Base-by-base conservation (phyloP, 2,329 filamentous ascomycete species). In the Penicillium polonicum region DNA sequence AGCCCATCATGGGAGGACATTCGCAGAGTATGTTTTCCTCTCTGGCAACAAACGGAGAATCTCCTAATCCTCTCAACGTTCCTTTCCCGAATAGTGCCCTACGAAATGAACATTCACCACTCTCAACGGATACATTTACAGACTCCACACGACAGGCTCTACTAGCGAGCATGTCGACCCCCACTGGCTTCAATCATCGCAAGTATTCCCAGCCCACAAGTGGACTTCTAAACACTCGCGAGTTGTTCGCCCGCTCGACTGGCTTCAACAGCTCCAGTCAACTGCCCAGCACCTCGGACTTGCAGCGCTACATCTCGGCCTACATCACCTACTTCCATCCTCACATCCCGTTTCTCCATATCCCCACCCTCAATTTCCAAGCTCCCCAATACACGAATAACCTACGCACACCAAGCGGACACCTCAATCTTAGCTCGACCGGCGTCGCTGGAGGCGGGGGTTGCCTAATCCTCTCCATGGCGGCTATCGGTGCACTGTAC, bases 291-390 rank as follows among this genome's bases (percentile, higher is more conserved):
- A 93, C 91, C 35, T 82, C 85, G 70, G 91, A 97, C 72, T 85
- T 97, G 61, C 92, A 95, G 74, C 89, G 91, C 72, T 97, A 92
- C 74, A 90, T 97, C 61, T 87, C 87, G 63, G 89, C 92, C 59
- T 97, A 97, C 76, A 86, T 97, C 68, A 87, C 87, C 63, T 96
- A 91, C 73, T 96, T 96, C 74, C 92, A 97, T 71, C 93, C 93
- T 23, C 93, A 97, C 73, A 77, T 96, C 60, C 93, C 94, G n/a
- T 96, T 97, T 75, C 80, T 96, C 60, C 93, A 97, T 76, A 85
- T 96, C 65, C 88, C 92, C 52, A 96, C 93, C 17, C 81, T 97
- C 62, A 92, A 92, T 42, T 97, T 97, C 77, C 91, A 96, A 69
- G 85, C 90, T 51, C 83, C 89, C 51, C 82, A 88, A 46, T 86